Evolutionary conservation across 176 grass and related monocot species (phyloP).

Genomic region (Triticum monococcum): DNA sequence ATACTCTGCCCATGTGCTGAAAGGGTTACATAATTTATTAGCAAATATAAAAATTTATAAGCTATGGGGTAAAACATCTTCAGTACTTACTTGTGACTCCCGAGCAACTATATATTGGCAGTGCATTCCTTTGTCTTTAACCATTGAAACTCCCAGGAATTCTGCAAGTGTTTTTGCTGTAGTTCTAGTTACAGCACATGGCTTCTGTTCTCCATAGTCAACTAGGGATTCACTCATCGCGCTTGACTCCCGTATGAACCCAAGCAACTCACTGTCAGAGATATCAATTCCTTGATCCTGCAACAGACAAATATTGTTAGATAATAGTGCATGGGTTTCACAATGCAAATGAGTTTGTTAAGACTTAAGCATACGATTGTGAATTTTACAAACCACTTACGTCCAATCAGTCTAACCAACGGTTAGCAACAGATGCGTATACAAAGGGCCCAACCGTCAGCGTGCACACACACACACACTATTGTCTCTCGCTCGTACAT

Average conservation of each 20-base stretch:
- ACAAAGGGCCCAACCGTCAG: too few species aligned
- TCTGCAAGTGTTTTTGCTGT: constrained; percentile 75
- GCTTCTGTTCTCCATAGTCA: constrained; percentile 91
- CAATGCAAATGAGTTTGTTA: not conserved
- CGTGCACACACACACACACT: too few species aligned
- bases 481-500: too few species aligned
- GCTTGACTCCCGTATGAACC: constrained; percentile 87
- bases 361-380: constrained; percentile 5
- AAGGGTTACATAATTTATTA: not conserved
- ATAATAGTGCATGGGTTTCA: constrained; percentile 28
- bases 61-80: not conserved
- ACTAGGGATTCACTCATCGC: constrained; percentile 95
- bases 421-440: constrained; percentile 68
- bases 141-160: constrained; percentile 90
- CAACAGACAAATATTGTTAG: constrained; percentile 26
- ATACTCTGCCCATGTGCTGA: constrained; percentile 8
- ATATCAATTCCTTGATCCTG: constrained; percentile 98
- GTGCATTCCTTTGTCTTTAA: constrained; percentile 92
- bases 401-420: constrained; percentile 84
- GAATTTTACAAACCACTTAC: constrained; percentile 49
- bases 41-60: not conserved
- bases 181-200: constrained; percentile 82
- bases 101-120: constrained; percentile 89
- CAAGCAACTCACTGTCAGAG: constrained; percentile 74
- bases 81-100: constrained; percentile 74